Evolutionary conservation across 768 basidiomycete genomes (phyloP).

Genomic region (Tricholoma hemisulphureum): DNA sequence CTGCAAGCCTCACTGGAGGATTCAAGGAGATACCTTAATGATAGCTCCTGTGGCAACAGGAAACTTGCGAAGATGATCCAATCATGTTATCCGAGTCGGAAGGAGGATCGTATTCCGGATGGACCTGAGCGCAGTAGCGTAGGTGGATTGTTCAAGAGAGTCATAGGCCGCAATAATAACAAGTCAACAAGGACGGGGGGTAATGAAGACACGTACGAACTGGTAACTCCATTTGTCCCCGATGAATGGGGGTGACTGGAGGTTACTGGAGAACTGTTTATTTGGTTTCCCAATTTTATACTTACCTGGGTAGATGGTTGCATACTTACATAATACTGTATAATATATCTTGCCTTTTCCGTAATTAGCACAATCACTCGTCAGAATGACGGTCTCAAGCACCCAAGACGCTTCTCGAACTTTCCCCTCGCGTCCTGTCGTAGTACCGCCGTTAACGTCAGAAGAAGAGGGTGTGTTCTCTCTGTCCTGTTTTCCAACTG

Average conservation of each 20-base stretch:
- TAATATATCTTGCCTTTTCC: too few species aligned
- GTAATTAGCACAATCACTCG: not conserved
- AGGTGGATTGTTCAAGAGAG: slow-evolving; percentile 56
- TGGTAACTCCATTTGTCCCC: slow-evolving; percentile 79
- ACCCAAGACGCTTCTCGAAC: slow-evolving; percentile 11
- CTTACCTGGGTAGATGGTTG: too few species aligned
- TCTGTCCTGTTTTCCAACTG: not conserved
- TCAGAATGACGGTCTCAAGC: slow-evolving; percentile 9
- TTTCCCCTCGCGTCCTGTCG: slow-evolving; percentile 24
- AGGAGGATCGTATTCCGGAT: slow-evolving; percentile 29
- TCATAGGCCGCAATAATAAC: slow-evolving; percentile 48
- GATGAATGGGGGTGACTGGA: slow-evolving; percentile 63
- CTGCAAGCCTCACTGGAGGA: slow-evolving; percentile 69
- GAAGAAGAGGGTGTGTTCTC: slow-evolving; percentile 60
- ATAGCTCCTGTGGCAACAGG: slow-evolving; percentile 59
- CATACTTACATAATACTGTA: too few species aligned
- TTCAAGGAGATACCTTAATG: slow-evolving; percentile 58
- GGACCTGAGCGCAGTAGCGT: slow-evolving; percentile 40
- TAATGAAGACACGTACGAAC: slow-evolving; percentile 79
- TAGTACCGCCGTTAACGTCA: slow-evolving; percentile 46
- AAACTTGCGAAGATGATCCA: slow-evolving; percentile 72
- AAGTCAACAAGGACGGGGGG: slow-evolving; percentile 47
- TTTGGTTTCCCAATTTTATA: too few species aligned
- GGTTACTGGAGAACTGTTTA: not conserved
- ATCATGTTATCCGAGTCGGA: slow-evolving; percentile 52